Conservation (phyloP, 805 yeast genomes). For the Kodamaea nitidulidarum region DNA sequence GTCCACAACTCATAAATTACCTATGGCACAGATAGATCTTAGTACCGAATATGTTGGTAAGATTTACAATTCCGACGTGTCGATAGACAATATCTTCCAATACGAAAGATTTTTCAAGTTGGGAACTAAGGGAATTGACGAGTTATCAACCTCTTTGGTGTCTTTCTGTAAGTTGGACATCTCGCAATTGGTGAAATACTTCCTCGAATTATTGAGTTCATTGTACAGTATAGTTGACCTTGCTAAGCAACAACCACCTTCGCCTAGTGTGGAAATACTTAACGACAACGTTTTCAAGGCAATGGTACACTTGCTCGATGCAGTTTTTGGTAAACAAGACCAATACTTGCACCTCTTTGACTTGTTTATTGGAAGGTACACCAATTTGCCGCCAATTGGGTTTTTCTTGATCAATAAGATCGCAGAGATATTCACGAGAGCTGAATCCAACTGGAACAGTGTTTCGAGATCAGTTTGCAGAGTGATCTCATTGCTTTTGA, state of each 20-base stretch:
- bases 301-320: slow-evolving; percentile 57
- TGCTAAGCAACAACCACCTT: slow-evolving; percentile 20
- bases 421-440: slow-evolving; percentile 44
- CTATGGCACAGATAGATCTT: slow-evolving; percentile 49
- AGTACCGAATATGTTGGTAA: slow-evolving; percentile 68
- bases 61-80: slow-evolving; percentile 52
- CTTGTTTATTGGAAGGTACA: slow-evolving; percentile 37
- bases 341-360: slow-evolving; percentile 58
- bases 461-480: slow-evolving; percentile 64
- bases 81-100: slow-evolving; percentile 51
- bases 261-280: slow-evolving; percentile 26
- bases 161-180: slow-evolving; percentile 53
- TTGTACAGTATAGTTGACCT: slow-evolving; percentile 30
- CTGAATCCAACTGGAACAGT: slow-evolving; percentile 55
- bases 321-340: slow-evolving; percentile 61
- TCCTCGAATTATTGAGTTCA: slow-evolving; percentile 50
- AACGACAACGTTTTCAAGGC: slow-evolving; percentile 47
- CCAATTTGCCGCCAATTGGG: slow-evolving; percentile 48
- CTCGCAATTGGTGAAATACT: slow-evolving; percentile 52
- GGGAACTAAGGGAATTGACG: slow-evolving; percentile 38
- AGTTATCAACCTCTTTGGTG: slow-evolving; percentile 45
- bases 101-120: slow-evolving; percentile 48
- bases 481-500: slow-evolving; percentile 48
- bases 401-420: slow-evolving; percentile 44
- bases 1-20: slow-evolving; percentile 31